A percentile compares a stretch with the other conserved stretches of the same genome.
These are phyloP conservation scores for Pichia nakasei DNA, from an alignment of 805 yeast genomes.

Conservation along the genomic window DNA sequence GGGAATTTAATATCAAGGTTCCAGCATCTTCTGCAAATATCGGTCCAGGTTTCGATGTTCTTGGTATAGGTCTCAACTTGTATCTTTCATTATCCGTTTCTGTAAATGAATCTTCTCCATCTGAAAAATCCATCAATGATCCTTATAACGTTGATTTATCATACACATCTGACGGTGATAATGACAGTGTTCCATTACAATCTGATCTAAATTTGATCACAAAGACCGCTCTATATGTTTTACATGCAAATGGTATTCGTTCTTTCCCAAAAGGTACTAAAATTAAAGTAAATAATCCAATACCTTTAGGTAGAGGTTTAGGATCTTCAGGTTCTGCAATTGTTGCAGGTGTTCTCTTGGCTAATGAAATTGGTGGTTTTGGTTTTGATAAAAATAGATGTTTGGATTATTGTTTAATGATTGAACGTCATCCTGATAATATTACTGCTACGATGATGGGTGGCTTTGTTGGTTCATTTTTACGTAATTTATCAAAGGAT, in stretches of 20 bases:
- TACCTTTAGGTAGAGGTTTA: conserved; percentile 93
- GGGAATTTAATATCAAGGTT: conserved; percentile 56
- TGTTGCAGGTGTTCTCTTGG: conserved; percentile 90
- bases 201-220: conserved; percentile 83
- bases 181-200: conserved; percentile 62
- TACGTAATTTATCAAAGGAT: conserved; percentile 65
- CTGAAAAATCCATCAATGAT: conserved; percentile 41
- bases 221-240: conserved; percentile 83
- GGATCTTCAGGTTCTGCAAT: conserved; percentile 99
- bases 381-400: conserved; percentile 69
- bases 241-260: conserved; percentile 71
- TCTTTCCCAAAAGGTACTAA: conserved; percentile 79
- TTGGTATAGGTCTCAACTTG: conserved; percentile 81
- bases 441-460: conserved; percentile 99
- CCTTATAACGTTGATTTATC: conserved; percentile 60
- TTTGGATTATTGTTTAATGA: conserved; percentile 92
- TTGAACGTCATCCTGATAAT: conserved; percentile 97
- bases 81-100: conserved; percentile 62
- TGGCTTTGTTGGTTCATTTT: conserved; percentile 92
- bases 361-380: conserved; percentile 72
- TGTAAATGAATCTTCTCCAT: conserved; percentile 40
- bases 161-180: conserved; percentile 67
- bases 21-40: conserved; percentile 98
- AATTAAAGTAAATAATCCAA: conserved; percentile 77
- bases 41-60: conserved; percentile 97